Conservation (phyloP, 306 rosid species). For the Acacia melanoxylon region DNA sequence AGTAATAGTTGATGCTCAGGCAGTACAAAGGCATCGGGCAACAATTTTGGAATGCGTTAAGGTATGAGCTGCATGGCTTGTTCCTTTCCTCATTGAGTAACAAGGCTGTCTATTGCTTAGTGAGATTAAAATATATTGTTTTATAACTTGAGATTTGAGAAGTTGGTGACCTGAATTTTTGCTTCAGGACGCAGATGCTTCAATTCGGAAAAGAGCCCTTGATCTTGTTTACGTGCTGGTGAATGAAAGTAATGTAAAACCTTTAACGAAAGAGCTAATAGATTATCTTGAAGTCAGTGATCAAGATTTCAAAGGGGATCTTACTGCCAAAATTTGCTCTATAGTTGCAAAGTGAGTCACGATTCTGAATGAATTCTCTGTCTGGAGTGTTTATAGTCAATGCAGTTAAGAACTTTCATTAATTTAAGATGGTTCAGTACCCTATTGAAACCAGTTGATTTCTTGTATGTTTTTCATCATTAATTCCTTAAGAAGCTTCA, state of each 20-base stretch:
- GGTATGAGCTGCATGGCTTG: conserved; percentile 51
- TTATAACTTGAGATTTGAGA: conserved; percentile 36
- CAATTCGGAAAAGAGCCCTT: conserved; percentile 96
- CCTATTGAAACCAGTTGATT: conserved; percentile 1
- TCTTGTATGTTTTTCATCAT: not conserved
- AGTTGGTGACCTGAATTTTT: conserved; percentile 39
- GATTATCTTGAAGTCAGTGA: conserved; percentile 91
- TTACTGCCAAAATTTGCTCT: conserved; percentile 91
- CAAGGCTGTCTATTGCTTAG: conserved; percentile 17
- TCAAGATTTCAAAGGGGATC: conserved; percentile 90
- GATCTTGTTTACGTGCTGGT: conserved; percentile 93
- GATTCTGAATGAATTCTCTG: conserved; percentile 17
- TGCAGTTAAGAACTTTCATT: conserved; percentile 17
- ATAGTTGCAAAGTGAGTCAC: conserved; percentile 85
- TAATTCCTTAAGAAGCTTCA: conserved; percentile 3
- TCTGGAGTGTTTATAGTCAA: conserved; percentile 1
- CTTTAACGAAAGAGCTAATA: conserved; percentile 86
- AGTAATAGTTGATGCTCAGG: conserved; percentile 88
- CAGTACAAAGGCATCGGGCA: conserved; percentile 98
- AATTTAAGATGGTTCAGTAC: conserved; percentile 22
- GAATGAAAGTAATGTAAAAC: conserved; percentile 87
- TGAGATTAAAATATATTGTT: conserved; percentile 20
- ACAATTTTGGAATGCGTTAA: conserved; percentile 97
- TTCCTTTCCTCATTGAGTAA: not conserved
- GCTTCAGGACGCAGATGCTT: conserved; percentile 91